Evolutionary conservation across 139 green algal genomes (phyloP), one percentile per base, ranked within the genome.

Genomic region (Haematococcus sp.): DNA sequence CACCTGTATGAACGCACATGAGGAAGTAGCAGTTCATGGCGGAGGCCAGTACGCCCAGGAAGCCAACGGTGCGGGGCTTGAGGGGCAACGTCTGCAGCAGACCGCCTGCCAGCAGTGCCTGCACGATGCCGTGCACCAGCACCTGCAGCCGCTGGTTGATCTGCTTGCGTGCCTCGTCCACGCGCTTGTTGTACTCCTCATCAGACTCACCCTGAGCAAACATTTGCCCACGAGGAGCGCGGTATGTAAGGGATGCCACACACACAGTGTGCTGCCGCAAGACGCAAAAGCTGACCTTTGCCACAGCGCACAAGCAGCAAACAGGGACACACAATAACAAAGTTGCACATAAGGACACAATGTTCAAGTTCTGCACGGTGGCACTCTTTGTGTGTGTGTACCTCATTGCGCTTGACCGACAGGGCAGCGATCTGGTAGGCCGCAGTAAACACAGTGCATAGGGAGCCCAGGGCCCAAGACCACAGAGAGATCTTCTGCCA

Each of bases 11-110:
- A 49, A 49, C 40, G 7, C 40, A 49, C 66, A 87, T 79, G 23
- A 96, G 77, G 86, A 97, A 84, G 83, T 95, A 97, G 86, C 91
- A 97, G 88, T 97, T 98, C 46, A 97, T 88, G 20, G 84, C 85
- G 0, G 81, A 91, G 1, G 93, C 88, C 28, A 93, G 52, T 1
- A 90, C 76, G 4, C 93, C 93, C 34, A 97, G 67, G 5, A 90
- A 60, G 16, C 92, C 93, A 2, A 96, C 85, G 2, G 86, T 90
- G 54, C 93, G 87, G 0, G 92, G 91, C 84, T 92, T 93, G 71
- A 91, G 85, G 23, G 89, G 88, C 70, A 92, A 74, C 55, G 83
- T 28, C 44, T 90, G 78, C 35, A 89, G 67, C 72, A 97, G 81
- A 1, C 92, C 91, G 23, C 78, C 69, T 5, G 92, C 92, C 55